A percentile compares a stretch with the other conserved stretches of the same genome.
These are phyloP conservation scores for Astrothelium macrocarpum DNA, from an alignment of 495 filamentous ascomycete species.

Conservation along the genomic window DNA sequence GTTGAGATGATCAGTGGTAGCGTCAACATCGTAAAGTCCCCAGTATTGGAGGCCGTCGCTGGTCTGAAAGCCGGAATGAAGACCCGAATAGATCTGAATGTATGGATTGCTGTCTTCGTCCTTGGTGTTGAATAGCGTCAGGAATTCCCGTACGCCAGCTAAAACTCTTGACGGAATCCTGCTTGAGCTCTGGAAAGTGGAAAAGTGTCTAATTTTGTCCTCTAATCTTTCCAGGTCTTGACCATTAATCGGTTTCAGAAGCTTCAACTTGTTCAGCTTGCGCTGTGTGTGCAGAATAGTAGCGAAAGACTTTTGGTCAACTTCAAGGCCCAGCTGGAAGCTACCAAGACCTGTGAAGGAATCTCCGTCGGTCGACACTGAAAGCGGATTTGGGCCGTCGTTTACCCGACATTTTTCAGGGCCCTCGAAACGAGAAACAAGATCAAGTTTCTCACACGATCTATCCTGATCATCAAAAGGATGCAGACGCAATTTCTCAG, in stretches of 20 bases:
- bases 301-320: constrained; percentile 36
- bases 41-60: constrained; percentile 43
- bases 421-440: constrained; percentile 17
- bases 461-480: neutral
- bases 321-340: constrained; percentile 46
- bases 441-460: neutral
- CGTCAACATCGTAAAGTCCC: constrained; percentile 43
- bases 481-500: neutral
- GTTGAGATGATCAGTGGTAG: constrained; percentile 30
- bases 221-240: constrained; percentile 18
- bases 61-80: constrained; percentile 48
- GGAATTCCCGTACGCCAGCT: constrained; percentile 9
- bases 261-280: constrained; percentile 36
- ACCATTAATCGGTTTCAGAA: constrained; percentile 38
- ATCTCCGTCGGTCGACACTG: constrained; percentile 38
- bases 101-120: constrained; percentile 14
- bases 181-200: neutral
- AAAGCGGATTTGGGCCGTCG: constrained; percentile 38
- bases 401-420: constrained; percentile 15
- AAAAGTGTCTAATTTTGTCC: constrained; percentile 11
- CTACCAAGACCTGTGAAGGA: constrained; percentile 44
- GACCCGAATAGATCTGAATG: constrained; percentile 35
- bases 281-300: constrained; percentile 43
- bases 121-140: constrained; percentile 11
- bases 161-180: neutral